These are phyloP conservation scores for Porcisia hertigi DNA, from an alignment of 208 protist genomes.

Conservation along the genomic window DNA sequence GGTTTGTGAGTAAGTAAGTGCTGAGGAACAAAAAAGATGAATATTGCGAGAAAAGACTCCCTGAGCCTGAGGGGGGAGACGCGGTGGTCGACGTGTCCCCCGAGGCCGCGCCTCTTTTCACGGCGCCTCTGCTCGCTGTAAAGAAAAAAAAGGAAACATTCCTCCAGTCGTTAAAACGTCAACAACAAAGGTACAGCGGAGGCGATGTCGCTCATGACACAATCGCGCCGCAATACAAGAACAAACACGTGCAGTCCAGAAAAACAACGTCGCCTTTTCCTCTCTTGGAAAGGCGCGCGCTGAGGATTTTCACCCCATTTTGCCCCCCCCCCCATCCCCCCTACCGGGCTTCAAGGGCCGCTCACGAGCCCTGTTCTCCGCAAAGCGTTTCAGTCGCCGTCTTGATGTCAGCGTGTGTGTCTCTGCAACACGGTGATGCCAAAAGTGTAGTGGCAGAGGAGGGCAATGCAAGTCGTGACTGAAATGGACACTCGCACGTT, in stretches of 20 bases:
- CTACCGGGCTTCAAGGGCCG: background rate
- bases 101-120: background rate
- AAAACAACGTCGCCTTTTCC: background rate
- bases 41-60: background rate
- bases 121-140: background rate
- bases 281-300: no score
- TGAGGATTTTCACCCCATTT: no score
- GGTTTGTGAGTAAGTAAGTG: conserved; percentile 1
- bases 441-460: background rate
- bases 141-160: background rate
- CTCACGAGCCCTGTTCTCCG: background rate
- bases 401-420: background rate
- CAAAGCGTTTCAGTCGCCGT: background rate
- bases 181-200: background rate
- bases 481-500: background rate
- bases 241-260: background rate
- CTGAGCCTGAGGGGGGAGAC: background rate
- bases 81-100: background rate
- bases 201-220: background rate
- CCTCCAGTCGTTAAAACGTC: background rate
- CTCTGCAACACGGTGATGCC: background rate
- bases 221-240: background rate
- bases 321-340: no score
- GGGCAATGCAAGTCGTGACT: background rate
- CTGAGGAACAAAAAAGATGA: background rate